Base-by-base conservation (phyloP, 805 yeast species). In the Grigorovia yakushimaensis region DNA sequence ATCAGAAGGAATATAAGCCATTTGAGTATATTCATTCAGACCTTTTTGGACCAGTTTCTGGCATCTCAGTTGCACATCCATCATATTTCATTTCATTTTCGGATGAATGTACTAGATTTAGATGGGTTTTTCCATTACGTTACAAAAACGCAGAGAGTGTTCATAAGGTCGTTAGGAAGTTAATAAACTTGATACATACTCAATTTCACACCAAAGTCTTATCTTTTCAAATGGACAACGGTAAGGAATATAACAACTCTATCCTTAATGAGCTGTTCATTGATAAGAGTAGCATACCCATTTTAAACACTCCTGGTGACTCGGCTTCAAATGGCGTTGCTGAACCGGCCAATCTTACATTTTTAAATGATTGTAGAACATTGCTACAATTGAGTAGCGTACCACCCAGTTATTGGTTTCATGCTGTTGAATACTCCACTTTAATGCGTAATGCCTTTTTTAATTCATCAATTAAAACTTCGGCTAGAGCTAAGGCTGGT, bases 221-320 rank as follows among this genome's bases (percentile, higher is more conserved):
- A 17, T 39, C 33, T 4, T 49, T 44, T n/a, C 55, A 47, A 19
- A 33, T 48, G 39, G 51, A 48, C 30, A 43, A 39, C 20, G 51
- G 55, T 4, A 30, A 43, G 13, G 55, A 52, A 46, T 52, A 44
- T 27, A 48, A 50, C 5, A 50, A 45, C 23, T 17, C 20, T 5
- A 17, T 23, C 1, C 23, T 50, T 9, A 13, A 21, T 18, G 20
- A 36, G 3, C 44, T 30, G 36, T 42, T 50, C 5, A 41, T 23
- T 3, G 24, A 45, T 1, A 9, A 39, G 18, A 52, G 51, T 22
- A 47, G 49, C 22, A 44, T 35, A 2, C 39, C 44, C 2, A 41
- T 44, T n/a, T 51, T 42, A 39, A 53, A 49, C 6, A 41, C 54
- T 2, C 36, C 47, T 10, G 49, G 36, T 17, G 53, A 51, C 36